These are phyloP conservation scores for Botrytis pseudocinerea DNA, from an alignment of 2,329 filamentous ascomycete genomes.

Conservation along the genomic window DNA sequence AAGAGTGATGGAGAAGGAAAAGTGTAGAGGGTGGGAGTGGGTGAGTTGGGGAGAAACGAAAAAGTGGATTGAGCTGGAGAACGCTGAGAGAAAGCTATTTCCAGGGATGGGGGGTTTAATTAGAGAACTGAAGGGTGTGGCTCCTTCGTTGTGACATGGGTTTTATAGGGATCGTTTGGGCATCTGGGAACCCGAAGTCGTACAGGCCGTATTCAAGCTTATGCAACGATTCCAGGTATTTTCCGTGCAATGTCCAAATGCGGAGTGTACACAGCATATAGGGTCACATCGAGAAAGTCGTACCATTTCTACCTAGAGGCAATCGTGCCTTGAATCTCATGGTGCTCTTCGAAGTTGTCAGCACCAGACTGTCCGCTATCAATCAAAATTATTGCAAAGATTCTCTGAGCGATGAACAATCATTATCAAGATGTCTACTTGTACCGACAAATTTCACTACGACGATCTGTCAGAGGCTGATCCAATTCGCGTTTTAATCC, in stretches of 20 bases:
- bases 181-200: neutral
- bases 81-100: conserved; percentile 1
- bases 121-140: conserved; percentile 5
- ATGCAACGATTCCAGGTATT: neutral
- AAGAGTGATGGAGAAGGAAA: conserved; percentile 51
- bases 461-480: neutral
- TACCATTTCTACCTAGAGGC: neutral
- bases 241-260: neutral
- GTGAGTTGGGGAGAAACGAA: conserved; percentile 5
- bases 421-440: neutral
- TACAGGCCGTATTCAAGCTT: neutral
- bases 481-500: neutral
- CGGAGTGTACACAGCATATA: neutral
- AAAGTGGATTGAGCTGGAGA: neutral
- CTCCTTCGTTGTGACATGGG: neutral
- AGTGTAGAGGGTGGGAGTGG: conserved; percentile 57
- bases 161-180: too few relatives aligned
- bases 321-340: neutral
- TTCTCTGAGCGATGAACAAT: neutral
- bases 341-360: neutral
- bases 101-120: conserved; percentile 3
- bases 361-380: neutral
- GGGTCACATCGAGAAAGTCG: neutral
- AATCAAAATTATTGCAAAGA: too few relatives aligned
- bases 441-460: neutral